These are phyloP conservation scores for Agaricus sinodeliciosus DNA, from an alignment of 768 basidiomycete genomes.

Conservation along the genomic window DNA sequence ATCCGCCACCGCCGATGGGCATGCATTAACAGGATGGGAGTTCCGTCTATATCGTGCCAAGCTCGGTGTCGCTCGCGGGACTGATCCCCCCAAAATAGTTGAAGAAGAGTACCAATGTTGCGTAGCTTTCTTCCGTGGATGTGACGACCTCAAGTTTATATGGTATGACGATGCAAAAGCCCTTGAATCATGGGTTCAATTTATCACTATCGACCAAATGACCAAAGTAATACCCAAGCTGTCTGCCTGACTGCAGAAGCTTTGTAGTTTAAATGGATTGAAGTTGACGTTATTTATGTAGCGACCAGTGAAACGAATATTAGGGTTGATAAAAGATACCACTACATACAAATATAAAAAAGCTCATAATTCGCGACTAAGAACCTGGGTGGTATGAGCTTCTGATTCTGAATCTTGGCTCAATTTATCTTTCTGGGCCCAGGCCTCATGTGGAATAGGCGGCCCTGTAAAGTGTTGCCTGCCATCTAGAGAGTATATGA, in stretches of 20 bases:
- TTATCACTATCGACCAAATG: slow-evolving; percentile 78
- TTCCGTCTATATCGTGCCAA: slow-evolving; percentile 75
- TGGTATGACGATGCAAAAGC: slow-evolving; percentile 65
- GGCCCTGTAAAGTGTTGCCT: slow-evolving; percentile 38
- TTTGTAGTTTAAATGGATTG: too few species aligned
- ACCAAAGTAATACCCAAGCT: slow-evolving; percentile 74
- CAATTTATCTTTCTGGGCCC: not conserved
- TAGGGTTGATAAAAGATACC: too few species aligned
- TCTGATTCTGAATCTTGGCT: not conserved
- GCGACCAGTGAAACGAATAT: too few species aligned
- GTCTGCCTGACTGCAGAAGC: slow-evolving; percentile 35
- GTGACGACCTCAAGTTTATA: slow-evolving; percentile 57
- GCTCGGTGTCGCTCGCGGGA: slow-evolving; percentile 58
- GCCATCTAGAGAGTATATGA: slow-evolving; percentile 27
- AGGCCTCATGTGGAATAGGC: slow-evolving; percentile 22
- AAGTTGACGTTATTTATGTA: too few species aligned
- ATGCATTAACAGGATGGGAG: slow-evolving; percentile 75
- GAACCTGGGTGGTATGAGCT: not conserved
- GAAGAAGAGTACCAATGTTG: slow-evolving; percentile 74
- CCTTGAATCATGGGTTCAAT: slow-evolving; percentile 77
- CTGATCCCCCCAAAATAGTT: slow-evolving; percentile 30
- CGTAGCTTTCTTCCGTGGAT: slow-evolving; percentile 70
- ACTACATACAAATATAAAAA: not conserved
- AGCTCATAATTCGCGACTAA: not conserved
- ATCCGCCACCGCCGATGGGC: slow-evolving; percentile 59